These are phyloP conservation scores for Pezicula rhizophila DNA, from an alignment of 2,329 filamentous ascomycete genomes.

Conservation along the genomic window DNA sequence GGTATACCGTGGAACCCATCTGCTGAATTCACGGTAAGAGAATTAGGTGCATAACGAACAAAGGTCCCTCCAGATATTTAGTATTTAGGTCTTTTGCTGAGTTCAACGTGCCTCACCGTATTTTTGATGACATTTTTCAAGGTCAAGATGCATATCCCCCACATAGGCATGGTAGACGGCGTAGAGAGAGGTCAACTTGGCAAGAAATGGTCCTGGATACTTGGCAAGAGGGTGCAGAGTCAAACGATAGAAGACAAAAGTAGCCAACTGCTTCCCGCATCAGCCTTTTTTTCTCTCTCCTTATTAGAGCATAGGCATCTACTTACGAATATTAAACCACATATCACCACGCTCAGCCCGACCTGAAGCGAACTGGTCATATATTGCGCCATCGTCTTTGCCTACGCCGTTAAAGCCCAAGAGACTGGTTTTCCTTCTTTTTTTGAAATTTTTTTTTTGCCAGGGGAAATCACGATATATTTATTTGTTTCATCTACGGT, in stretches of 20 bases:
- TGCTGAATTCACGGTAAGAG: constrained; percentile 8
- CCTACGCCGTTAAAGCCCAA: too few relatives aligned
- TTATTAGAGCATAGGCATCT: background rate
- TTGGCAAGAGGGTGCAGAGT: constrained; percentile 26
- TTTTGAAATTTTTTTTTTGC: too few relatives aligned
- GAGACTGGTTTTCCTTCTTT: too few relatives aligned
- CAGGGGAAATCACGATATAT: too few relatives aligned
- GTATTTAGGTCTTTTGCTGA: background rate
- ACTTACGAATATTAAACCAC: background rate
- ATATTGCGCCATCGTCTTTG: too few relatives aligned
- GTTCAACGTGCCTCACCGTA: constrained; percentile 21
- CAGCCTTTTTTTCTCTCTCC: background rate
- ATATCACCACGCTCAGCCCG: background rate
- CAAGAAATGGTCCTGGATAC: constrained; percentile 27
- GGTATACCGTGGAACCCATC: constrained; percentile 9
- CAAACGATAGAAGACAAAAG: constrained; percentile 35
- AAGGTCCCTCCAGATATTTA: constrained; percentile 33
- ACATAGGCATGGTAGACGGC: constrained; percentile 27
- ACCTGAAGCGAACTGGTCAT: too few relatives aligned
- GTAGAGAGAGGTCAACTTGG: constrained; percentile 22
- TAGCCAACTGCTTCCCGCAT: background rate
- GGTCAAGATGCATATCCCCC: constrained; percentile 29
- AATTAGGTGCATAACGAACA: constrained; percentile 19
- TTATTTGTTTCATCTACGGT: too few relatives aligned
- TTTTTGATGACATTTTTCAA: constrained; percentile 26